Conservation (phyloP, 306 rosid genomes). For the Dalbergia oliveri region DNA sequence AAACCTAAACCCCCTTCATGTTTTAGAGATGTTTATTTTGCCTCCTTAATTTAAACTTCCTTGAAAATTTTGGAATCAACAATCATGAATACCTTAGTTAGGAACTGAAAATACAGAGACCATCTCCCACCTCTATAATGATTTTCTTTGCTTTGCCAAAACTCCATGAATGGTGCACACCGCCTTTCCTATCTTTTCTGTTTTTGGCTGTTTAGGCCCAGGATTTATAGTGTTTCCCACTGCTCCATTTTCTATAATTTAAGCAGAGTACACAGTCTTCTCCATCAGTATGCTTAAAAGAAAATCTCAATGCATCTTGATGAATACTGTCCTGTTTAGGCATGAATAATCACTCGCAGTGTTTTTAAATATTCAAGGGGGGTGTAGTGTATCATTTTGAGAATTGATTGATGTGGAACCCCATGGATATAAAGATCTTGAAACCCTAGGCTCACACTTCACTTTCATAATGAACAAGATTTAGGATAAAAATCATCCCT, state of each 20-base stretch:
- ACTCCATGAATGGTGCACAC: background rate
- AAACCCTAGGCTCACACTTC: no score
- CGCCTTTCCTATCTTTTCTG: conserved; percentile 2
- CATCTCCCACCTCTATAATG: background rate
- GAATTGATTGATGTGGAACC: background rate
- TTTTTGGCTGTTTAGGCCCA: conserved; percentile 5
- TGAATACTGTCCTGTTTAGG: background rate
- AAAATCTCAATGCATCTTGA: background rate
- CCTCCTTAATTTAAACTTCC: background rate
- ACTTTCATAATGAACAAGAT: no score
- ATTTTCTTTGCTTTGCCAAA: conserved; percentile 22
- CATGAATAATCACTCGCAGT: background rate
- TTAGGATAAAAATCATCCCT: no score
- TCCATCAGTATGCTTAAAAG: conserved; percentile 11
- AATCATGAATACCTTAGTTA: conserved; percentile 6
- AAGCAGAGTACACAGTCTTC: background rate
- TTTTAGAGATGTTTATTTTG: background rate
- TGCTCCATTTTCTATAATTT: conserved; percentile 3
- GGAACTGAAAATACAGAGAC: background rate
- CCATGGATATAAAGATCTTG: no score
- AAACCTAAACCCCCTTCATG: background rate
- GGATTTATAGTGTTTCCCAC: background rate
- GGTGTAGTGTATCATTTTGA: conserved; percentile 15
- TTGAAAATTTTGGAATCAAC: conserved; percentile 15
- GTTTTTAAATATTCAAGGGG: conserved; percentile 25